A percentile compares a stretch with the other conserved stretches of the same genome.
Evolutionary conservation across 2,329 filamentous ascomycete genomes (phyloP).

Genomic region (Pyrenophora tritici-repentis): DNA sequence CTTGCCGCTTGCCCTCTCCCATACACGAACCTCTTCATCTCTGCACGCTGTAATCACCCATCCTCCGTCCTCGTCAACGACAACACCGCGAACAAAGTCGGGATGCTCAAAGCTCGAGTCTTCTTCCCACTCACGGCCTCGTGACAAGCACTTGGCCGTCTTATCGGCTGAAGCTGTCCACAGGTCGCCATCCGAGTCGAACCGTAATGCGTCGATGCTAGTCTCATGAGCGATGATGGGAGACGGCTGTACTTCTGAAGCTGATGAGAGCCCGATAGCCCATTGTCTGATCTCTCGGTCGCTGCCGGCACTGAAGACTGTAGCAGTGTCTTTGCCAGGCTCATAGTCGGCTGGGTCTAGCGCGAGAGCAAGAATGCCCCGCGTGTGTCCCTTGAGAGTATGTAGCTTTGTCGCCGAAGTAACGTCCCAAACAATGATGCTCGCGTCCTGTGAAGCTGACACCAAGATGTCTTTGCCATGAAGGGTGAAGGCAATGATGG

Average conservation of each 20-base stretch:
- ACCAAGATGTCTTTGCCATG: constrained; percentile 61
- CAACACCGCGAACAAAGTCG: constrained; percentile 86
- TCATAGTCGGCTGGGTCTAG: constrained; percentile 64
- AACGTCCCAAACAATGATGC: constrained; percentile 76
- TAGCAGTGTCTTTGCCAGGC: constrained; percentile 46
- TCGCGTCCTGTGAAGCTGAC: constrained; percentile 54
- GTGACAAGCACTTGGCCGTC: constrained; percentile 77
- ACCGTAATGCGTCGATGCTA: constrained; percentile 80
- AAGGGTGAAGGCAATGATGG: constrained; percentile 67
- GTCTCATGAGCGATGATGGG: constrained; percentile 83
- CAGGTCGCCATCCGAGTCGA: constrained; percentile 74
- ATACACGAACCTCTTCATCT: constrained; percentile 89
- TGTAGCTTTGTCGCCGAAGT: constrained; percentile 70
- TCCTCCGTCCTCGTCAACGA: constrained; percentile 68
- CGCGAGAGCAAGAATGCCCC: constrained; percentile 79
- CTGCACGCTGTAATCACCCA: constrained; percentile 88
- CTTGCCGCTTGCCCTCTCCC: constrained; percentile 75
- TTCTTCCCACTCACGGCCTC: constrained; percentile 68
- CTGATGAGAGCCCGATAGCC: constrained; percentile 56
- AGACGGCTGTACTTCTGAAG: constrained; percentile 47
- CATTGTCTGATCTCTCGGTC: constrained; percentile 72
- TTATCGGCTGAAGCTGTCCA: constrained; percentile 96
- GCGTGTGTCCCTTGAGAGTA: constrained; percentile 75
- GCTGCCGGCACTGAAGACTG: constrained; percentile 75
- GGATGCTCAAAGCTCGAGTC: constrained; percentile 79